Percentiles rank a stretch among this genome's conserved stretches.
Evolutionary conservation across 305 asterid species (phyloP).

Genomic region (Ajuga reptans): DNA sequence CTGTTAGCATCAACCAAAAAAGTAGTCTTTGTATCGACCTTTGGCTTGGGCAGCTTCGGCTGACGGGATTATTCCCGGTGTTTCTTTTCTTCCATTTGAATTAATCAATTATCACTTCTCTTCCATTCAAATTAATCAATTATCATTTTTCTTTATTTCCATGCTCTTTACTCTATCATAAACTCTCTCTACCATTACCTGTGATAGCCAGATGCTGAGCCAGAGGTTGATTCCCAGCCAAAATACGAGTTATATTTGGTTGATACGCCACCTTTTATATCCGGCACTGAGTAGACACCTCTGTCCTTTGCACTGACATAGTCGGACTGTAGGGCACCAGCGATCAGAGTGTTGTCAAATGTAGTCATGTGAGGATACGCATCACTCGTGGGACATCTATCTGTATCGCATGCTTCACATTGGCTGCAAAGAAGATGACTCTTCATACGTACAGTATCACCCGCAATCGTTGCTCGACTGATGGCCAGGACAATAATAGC

Average conservation of each 20-base stretch:
- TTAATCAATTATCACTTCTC: too few relatives aligned
- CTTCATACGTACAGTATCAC: constrained; percentile 23
- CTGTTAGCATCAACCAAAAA: too few relatives aligned
- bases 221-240: constrained; percentile 66
- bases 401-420: constrained; percentile 45
- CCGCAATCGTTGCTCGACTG: constrained; percentile 15
- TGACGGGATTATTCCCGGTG: too few relatives aligned
- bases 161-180: too few relatives aligned
- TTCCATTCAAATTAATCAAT: too few relatives aligned
- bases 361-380: constrained; percentile 62
- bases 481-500: constrained; percentile 16
- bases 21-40: too few relatives aligned
- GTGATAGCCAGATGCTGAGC: constrained; percentile 56
- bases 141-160: too few relatives aligned
- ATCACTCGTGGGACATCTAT: constrained; percentile 48
- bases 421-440: constrained; percentile 42
- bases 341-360: constrained; percentile 41
- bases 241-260: constrained; percentile 31
- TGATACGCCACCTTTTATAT: constrained; percentile 34
- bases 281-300: constrained; percentile 51
- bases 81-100: too few relatives aligned
- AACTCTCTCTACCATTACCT: constrained; percentile 30
- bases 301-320: constrained; percentile 35
- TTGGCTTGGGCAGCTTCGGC: too few relatives aligned
- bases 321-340: constrained; percentile 52